A percentile compares a stretch with the other conserved stretches of the same genome.
Evolutionary conservation across 768 basidiomycete genomes (phyloP).

Genomic region (Hypholoma sublateritium): DNA sequence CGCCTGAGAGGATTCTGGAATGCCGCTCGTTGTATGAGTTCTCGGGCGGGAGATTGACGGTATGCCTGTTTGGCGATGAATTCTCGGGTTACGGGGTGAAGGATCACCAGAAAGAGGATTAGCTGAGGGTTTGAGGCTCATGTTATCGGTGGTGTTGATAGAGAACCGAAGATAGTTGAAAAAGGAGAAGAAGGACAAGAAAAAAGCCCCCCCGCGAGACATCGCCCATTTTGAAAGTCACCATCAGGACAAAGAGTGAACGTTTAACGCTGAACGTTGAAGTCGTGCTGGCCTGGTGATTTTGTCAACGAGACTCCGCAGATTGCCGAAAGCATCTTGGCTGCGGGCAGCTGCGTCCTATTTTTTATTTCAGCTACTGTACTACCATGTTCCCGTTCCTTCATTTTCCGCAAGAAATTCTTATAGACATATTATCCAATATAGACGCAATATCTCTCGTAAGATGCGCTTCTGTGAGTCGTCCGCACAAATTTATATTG

Average conservation of each 20-base stretch:
- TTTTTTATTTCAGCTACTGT: too few relatives aligned
- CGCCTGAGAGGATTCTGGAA: not conserved
- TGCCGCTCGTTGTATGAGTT: not conserved
- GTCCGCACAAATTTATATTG: not conserved
- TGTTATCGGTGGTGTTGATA: not conserved
- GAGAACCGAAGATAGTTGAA: not conserved
- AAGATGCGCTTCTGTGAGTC: not conserved
- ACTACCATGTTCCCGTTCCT: not conserved
- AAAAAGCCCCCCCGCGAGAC: too few relatives aligned
- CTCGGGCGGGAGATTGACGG: slow-evolving; percentile 4
- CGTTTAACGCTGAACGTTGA: too few relatives aligned
- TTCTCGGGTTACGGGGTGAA: slow-evolving; percentile 1
- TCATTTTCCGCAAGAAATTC: not conserved
- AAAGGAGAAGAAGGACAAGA: slow-evolving; percentile 1
- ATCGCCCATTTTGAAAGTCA: too few relatives aligned
- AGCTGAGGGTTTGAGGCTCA: not conserved
- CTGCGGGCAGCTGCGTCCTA: too few relatives aligned
- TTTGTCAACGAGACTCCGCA: too few relatives aligned
- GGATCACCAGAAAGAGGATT: not conserved
- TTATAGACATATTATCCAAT: not conserved
- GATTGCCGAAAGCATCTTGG: too few relatives aligned
- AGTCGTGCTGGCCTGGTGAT: too few relatives aligned
- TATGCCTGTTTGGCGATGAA: slow-evolving; percentile 6
- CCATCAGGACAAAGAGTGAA: too few relatives aligned
- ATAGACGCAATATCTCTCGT: not conserved